Conservation (phyloP, 306 rosid species). For the Styphnolobium japonicum region DNA sequence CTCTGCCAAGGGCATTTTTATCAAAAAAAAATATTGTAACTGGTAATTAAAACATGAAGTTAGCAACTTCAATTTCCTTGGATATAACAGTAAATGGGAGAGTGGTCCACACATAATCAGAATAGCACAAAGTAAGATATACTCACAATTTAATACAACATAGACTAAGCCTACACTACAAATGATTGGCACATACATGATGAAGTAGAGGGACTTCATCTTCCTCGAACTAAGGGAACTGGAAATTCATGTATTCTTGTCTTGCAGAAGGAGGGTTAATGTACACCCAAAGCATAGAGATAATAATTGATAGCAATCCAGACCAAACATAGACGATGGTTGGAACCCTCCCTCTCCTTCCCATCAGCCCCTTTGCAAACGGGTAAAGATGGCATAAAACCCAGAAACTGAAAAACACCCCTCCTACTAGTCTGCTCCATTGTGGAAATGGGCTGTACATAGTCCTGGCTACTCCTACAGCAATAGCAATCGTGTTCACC, state of each 20-base stretch:
- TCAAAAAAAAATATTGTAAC: too few relatives aligned
- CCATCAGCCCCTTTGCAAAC: constrained; percentile 79
- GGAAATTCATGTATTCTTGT: constrained; percentile 60
- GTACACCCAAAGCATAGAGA: constrained; percentile 85
- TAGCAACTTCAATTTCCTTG: not conserved
- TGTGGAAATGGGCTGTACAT: constrained; percentile 73
- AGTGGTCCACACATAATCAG: not conserved
- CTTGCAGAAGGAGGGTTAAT: constrained; percentile 67
- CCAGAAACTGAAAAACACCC: constrained; percentile 90
- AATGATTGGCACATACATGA: constrained; percentile 12
- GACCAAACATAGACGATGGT: constrained; percentile 87
- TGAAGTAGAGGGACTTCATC: constrained; percentile 38
- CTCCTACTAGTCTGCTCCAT: constrained; percentile 84
- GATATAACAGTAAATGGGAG: not conserved
- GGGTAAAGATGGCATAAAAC: constrained; percentile 84
- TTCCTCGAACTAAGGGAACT: constrained; percentile 45
- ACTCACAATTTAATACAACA: constrained; percentile 23
- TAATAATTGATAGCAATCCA: constrained; percentile 69
- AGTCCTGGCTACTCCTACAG: constrained; percentile 75
- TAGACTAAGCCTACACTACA: not conserved
- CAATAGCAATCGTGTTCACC: constrained; percentile 81
- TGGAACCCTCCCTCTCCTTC: constrained; percentile 75
- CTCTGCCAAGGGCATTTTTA: not conserved
- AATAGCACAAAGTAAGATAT: not conserved
- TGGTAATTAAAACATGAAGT: not conserved